Conservation (phyloP, 306 rosid species). For the Crotalaria pallida region DNA sequence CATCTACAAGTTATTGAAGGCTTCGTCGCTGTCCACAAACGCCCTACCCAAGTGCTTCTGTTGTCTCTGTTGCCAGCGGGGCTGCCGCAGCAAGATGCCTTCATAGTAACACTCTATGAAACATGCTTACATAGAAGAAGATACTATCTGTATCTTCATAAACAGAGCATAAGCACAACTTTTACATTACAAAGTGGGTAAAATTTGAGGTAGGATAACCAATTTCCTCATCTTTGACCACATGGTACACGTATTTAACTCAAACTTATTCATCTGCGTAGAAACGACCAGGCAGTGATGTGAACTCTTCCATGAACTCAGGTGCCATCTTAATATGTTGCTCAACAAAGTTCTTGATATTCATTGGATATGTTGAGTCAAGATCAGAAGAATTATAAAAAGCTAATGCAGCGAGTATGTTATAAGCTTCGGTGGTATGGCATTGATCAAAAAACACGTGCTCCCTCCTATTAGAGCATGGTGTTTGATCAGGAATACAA, state of each 20-base stretch:
- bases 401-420: constrained; percentile 13
- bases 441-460: constrained; percentile 46
- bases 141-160: background rate
- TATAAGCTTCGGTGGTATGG: constrained; percentile 38
- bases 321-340: background rate
- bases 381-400: background rate
- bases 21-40: no score
- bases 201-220: background rate
- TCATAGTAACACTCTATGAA: background rate
- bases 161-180: background rate
- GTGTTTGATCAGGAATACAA: constrained; percentile 20
- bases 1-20: no score
- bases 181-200: background rate
- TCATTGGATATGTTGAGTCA: constrained; percentile 29
- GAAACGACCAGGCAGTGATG: background rate
- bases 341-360: constrained; percentile 29
- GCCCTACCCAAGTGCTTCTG: no score
- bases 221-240: no score
- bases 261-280: background rate
- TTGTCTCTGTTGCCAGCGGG: no score
- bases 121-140: background rate
- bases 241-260: background rate
- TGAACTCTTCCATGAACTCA: background rate
- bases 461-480: constrained; percentile 42
- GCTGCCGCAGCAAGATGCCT: no score